Conservation (phyloP, 2,329 filamentous ascomycete species). For the Monilinia fructigena region DNA sequence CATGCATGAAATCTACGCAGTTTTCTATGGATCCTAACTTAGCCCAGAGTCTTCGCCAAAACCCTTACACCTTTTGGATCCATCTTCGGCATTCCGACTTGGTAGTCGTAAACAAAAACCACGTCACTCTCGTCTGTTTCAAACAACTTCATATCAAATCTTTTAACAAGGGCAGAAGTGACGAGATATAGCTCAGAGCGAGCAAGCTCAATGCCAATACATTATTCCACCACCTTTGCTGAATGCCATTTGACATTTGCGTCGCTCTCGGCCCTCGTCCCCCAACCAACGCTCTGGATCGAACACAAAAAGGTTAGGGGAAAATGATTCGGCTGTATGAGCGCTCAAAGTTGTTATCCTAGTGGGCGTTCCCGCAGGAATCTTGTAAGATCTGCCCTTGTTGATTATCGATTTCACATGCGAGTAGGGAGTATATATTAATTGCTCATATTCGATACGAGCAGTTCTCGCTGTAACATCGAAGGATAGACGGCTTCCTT, state of each 20-base stretch:
- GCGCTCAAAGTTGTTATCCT: constrained; percentile 27
- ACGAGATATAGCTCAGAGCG: constrained; percentile 26
- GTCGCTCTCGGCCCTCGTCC: constrained; percentile 27
- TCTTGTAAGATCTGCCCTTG: constrained; percentile 24
- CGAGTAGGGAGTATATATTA: constrained; percentile 20
- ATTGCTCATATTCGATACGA: constrained; percentile 30
- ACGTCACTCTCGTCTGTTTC: constrained; percentile 23
- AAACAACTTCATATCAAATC: constrained; percentile 25
- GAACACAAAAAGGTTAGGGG: constrained; percentile 31
- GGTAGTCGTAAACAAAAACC: constrained; percentile 19
- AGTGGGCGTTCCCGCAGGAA: constrained; percentile 29
- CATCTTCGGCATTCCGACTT: constrained; percentile 7
- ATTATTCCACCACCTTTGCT: constrained; percentile 43
- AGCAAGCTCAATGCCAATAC: constrained; percentile 41
- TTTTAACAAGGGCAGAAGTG: constrained; percentile 10
- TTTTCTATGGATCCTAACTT: not conserved
- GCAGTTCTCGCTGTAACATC: constrained; percentile 38
- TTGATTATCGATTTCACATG: not conserved
- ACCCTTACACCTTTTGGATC: not conserved
- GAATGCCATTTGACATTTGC: constrained; percentile 43
- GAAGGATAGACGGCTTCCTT: constrained; percentile 38
- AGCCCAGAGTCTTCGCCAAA: not conserved
- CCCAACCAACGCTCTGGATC: constrained; percentile 45
- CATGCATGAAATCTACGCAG: too few species aligned
- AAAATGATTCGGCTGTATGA: constrained; percentile 40